Evolutionary conservation across 129 eudicot species (phyloP).

Genomic region (Flaveria trinervia): DNA sequence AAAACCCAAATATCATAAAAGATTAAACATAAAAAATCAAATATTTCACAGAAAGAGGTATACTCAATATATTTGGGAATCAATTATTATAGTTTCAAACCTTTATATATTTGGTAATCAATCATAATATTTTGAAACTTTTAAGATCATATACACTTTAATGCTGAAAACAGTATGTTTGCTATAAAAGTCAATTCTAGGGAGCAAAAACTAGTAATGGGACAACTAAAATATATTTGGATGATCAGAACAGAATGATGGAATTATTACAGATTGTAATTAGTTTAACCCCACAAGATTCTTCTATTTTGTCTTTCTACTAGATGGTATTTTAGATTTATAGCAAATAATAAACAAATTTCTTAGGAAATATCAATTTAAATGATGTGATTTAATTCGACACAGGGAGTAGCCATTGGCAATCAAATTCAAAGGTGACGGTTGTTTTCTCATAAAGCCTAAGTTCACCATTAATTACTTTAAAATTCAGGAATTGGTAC

Average conservation of each 20-base stretch:
- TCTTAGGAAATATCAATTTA: background rate
- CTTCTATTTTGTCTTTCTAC: background rate
- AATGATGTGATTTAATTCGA: background rate
- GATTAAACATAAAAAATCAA: background rate
- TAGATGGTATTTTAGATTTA: too few species aligned
- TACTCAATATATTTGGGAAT: background rate
- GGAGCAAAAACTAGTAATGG: too few species aligned
- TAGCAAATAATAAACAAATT: too few species aligned
- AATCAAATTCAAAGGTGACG: too few species aligned
- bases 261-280: background rate
- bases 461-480: background rate
- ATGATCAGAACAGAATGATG: background rate
- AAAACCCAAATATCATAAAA: background rate
- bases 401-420: background rate
- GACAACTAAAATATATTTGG: background rate
- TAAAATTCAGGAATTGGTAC: background rate
- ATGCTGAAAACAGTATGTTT: too few species aligned
- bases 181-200: too few species aligned
- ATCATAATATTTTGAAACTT: background rate
- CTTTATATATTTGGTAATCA: background rate
- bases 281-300: background rate
- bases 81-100: too few species aligned
- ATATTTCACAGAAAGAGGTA: background rate
- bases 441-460: too few species aligned
- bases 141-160: too few species aligned